Evolutionary conservation across 129 eudicot species (phyloP).

Genomic region (Scalesia atractyloides): DNA sequence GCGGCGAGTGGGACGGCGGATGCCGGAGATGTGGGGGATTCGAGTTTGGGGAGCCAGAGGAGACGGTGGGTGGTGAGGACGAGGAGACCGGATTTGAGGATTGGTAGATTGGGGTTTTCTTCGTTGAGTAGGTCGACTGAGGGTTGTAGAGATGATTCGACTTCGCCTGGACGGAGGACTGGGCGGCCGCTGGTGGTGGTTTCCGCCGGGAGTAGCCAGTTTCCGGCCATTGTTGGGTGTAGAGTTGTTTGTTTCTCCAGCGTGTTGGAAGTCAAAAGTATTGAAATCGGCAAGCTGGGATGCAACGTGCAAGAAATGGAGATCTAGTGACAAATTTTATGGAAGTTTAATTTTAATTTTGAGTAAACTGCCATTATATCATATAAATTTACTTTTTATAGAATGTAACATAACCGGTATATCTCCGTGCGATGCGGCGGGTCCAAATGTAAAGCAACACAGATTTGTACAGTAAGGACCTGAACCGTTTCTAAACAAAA

Average conservation of each 20-base stretch:
- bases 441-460: too few relatives aligned
- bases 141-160: conserved; percentile 69
- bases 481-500: too few relatives aligned
- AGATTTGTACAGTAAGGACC: too few relatives aligned
- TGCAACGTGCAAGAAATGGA: too few relatives aligned
- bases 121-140: conserved; percentile 79
- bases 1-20: conserved; percentile 55
- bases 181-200: conserved; percentile 78
- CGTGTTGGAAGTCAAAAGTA: conserved; percentile 19
- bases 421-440: too few relatives aligned
- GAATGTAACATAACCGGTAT: too few relatives aligned
- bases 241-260: too few relatives aligned
- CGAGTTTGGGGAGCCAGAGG: conserved; percentile 58
- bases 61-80: conserved; percentile 85
- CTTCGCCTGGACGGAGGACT: conserved; percentile 59
- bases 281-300: too few relatives aligned
- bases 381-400: too few relatives aligned
- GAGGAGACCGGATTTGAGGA: conserved; percentile 59
- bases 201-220: conserved; percentile 61
- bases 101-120: conserved; percentile 49
- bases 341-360: too few relatives aligned
- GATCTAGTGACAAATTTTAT: too few relatives aligned
- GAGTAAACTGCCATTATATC: too few relatives aligned
- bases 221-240: conserved; percentile 57
- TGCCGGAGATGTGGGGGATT: conserved; percentile 25